Percentiles rank a stretch among this genome's conserved stretches.
These are phyloP conservation scores for Lagerstroemia speciosa DNA, from an alignment of 345 rosid genomes.

Conservation along the genomic window DNA sequence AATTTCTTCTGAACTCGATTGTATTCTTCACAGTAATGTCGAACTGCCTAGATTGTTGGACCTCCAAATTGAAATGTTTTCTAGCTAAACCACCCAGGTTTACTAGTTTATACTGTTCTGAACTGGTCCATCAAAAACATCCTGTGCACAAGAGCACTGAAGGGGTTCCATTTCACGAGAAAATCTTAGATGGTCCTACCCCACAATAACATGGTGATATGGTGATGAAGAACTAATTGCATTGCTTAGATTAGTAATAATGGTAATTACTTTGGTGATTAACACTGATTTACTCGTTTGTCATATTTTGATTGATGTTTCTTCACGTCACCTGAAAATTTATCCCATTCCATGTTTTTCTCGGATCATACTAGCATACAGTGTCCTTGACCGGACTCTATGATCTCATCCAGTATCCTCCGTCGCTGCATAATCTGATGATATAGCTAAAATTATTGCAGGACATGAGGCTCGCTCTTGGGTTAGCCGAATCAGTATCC, in stretches of 20 bases:
- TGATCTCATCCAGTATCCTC: background rate
- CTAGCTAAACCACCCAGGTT: background rate
- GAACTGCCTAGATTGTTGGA: background rate
- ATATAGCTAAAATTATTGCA: constrained; percentile 18
- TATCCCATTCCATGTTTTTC: too few species aligned
- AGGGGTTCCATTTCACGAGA: background rate
- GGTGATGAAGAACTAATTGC: too few species aligned
- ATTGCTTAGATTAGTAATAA: too few species aligned
- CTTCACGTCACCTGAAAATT: too few species aligned
- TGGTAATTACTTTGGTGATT: too few species aligned
- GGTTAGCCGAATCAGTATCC: constrained; percentile 83
- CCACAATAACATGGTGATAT: too few species aligned
- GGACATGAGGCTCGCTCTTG: constrained; percentile 86
- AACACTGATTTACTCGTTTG: too few species aligned
- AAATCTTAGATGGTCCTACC: too few species aligned
- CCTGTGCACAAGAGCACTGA: too few species aligned
- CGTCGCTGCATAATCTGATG: background rate
- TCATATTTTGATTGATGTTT: too few species aligned
- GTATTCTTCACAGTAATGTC: too few species aligned
- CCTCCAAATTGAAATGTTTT: background rate
- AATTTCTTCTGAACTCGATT: too few species aligned
- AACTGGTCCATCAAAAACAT: background rate
- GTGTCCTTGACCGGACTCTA: background rate
- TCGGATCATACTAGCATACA: background rate
- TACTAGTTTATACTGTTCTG: background rate